Base-by-base conservation (phyloP, 169 alveolate genomes). In the Cryptosporidium baileyi region DNA sequence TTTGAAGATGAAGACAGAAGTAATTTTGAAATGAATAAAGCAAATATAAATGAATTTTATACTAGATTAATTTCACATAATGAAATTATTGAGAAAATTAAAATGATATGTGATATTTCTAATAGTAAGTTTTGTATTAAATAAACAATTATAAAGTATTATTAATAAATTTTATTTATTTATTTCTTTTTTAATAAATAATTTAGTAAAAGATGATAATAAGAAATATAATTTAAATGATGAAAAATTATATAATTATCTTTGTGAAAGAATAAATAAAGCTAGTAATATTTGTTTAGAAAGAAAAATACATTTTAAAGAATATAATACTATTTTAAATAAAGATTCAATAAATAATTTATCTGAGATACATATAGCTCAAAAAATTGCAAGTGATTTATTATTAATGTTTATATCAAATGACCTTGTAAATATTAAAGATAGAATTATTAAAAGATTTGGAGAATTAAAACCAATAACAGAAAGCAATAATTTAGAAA, bases 321-420 rank as follows among this genome's bases (percentile, higher is more conserved):
- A 74, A 17, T 45, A 44, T 26, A 32, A 40, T 61, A 26, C 6
- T 15, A 36, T 26, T 6, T 3, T 19, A 4, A 32, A 17, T 51
- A 43, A 4, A 17, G 49, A 74, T 1, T 22, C 22, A 36, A 30
- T 19, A 19, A 54, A 34, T 9, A 22, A 11, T 22, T 26, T 17
- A 3, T n/a, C 54, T 9, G 45, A 19, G 24, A 26, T 6, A 22
- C 26, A 7, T 74, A 15, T 41, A 17, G 85, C 85, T 19, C 51
- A 74, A 7, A 36, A 32, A 54, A 52, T 57, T 74, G 85, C 85
- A 54, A 52, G 74, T 36, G 67, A 74, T 74, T 38, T 74, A 8
- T 2, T 74, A 36, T 54, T 54, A 17, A 41, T 67, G 54, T 74
- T 54, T 28, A 74, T 74, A 13, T 67, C 85, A 7, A 74, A 74